phyloP scores from a whole-genome alignment of 2,329 filamentous ascomycete species.

The Aureobasidium namibiae region DNA sequence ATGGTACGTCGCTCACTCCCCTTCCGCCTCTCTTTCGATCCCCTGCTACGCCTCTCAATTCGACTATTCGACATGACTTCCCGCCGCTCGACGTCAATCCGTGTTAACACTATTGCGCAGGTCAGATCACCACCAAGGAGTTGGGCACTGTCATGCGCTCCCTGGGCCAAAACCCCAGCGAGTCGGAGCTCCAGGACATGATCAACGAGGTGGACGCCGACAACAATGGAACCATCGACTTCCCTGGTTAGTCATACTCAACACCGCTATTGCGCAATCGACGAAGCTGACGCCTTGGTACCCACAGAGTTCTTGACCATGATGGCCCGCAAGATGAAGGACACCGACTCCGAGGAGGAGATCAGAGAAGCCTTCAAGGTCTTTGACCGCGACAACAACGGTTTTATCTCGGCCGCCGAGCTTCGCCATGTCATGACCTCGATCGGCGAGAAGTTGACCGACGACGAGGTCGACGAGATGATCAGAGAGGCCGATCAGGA shows the following conservation, averaged over 20 bases:
- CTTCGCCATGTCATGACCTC: conserved; percentile 56
- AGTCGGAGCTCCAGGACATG: conserved; percentile 57
- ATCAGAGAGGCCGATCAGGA: conserved; percentile 57
- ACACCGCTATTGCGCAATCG: background rate
- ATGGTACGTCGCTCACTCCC: conserved; percentile 36
- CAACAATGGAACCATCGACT: conserved; percentile 58
- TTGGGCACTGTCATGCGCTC: conserved; percentile 57
- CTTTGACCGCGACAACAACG: conserved; percentile 58
- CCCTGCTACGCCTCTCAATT: background rate
- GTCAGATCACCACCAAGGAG: conserved; percentile 56
- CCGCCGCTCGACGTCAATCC: conserved; percentile 6
- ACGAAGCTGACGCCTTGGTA: background rate
- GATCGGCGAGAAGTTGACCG: conserved; percentile 56
- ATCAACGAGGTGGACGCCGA: conserved; percentile 60
- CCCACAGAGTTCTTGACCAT: conserved; percentile 54
- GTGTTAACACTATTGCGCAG: conserved; percentile 27
- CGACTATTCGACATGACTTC: background rate
- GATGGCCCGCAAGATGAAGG: conserved; percentile 57
- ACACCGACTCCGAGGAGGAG: conserved; percentile 55
- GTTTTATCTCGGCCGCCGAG: conserved; percentile 56
- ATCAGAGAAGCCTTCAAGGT: conserved; percentile 59
- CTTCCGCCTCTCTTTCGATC: background rate
- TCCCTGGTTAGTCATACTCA: conserved; percentile 41
- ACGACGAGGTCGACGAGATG: conserved; percentile 59
- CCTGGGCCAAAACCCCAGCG: conserved; percentile 55